These are phyloP conservation scores for Coniella vitis DNA, from an alignment of 2,329 filamentous ascomycete species.

Conservation along the genomic window DNA sequence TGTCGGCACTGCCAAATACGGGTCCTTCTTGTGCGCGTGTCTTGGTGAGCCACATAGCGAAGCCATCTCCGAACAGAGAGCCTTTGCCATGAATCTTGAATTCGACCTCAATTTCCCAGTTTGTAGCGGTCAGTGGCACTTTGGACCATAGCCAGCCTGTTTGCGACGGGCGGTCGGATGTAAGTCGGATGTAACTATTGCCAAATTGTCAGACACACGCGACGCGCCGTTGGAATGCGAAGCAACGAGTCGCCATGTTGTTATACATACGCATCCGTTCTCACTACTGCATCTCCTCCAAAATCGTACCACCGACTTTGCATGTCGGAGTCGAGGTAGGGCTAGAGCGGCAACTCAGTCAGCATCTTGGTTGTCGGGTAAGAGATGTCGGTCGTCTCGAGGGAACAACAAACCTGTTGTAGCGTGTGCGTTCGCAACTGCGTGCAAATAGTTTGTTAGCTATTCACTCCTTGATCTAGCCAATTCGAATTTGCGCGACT, in stretches of 20 bases:
- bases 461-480: background rate
- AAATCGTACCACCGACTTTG: slow-evolving; percentile 99
- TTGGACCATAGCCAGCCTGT: slow-evolving; percentile 90
- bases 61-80: slow-evolving; percentile 88
- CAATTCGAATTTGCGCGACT: slow-evolving; percentile 16
- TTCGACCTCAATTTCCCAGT: slow-evolving; percentile 97
- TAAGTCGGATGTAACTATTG: slow-evolving; percentile 80
- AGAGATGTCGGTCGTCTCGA: slow-evolving; percentile 5
- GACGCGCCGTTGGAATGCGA: background rate
- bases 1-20: slow-evolving; percentile 83
- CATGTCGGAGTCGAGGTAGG: slow-evolving; percentile 96
- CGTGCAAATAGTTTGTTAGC: slow-evolving; percentile 12
- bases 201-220: background rate
- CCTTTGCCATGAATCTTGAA: slow-evolving; percentile 89
- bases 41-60: slow-evolving; percentile 97
- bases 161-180: slow-evolving; percentile 84
- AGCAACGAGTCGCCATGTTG: slow-evolving; percentile 8
- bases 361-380: slow-evolving; percentile 17
- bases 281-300: slow-evolving; percentile 86
- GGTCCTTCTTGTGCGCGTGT: slow-evolving; percentile 72
- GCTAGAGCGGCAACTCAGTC: slow-evolving; percentile 42
- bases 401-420: slow-evolving; percentile 64
- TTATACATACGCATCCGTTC: slow-evolving; percentile 56
- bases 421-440: slow-evolving; percentile 86
- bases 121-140: slow-evolving; percentile 91